Evolutionary conservation across 257 asterid genomes (phyloP).

Genomic region (Fraxinus excelsior): DNA sequence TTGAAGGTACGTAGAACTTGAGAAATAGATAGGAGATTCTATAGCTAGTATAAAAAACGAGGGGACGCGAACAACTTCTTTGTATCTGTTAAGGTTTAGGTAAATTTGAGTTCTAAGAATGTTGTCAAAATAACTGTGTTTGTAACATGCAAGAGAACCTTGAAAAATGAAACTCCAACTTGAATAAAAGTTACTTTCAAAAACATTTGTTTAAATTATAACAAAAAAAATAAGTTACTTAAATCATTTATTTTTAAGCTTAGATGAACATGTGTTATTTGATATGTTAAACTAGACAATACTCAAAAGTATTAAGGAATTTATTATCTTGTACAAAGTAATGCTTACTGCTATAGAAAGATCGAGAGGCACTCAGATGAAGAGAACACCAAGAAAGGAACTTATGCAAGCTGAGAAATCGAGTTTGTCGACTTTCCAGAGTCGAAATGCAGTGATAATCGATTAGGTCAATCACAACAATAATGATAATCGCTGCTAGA

Average conservation of each 20-base stretch:
- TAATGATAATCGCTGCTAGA: conserved; percentile 78
- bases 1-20: conserved; percentile 79
- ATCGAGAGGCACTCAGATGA: conserved; percentile 91
- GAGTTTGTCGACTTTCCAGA: conserved; percentile 94
- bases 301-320: neutral
- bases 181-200: conserved; percentile 14
- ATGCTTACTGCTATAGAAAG: conserved; percentile 82
- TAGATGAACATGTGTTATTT: neutral
- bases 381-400: conserved; percentile 85
- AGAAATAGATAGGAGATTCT: conserved; percentile 87
- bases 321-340: no score
- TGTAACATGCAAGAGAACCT: conserved; percentile 84
- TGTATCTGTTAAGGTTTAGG: conserved; percentile 63
- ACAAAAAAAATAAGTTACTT: neutral
- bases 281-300: neutral
- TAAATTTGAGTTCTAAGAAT: conserved; percentile 81
- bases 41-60: conserved; percentile 63
- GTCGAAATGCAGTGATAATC: conserved; percentile 67
- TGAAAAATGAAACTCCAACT: conserved; percentile 91
- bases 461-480: conserved; percentile 84
- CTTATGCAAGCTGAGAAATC: conserved; percentile 81
- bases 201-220: no score
- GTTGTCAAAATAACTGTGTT: conserved; percentile 62
- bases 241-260: neutral
- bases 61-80: conserved; percentile 68